Base-by-base conservation (phyloP, 306 rosid species). In the Cucurbita argyrosperma region DNA sequence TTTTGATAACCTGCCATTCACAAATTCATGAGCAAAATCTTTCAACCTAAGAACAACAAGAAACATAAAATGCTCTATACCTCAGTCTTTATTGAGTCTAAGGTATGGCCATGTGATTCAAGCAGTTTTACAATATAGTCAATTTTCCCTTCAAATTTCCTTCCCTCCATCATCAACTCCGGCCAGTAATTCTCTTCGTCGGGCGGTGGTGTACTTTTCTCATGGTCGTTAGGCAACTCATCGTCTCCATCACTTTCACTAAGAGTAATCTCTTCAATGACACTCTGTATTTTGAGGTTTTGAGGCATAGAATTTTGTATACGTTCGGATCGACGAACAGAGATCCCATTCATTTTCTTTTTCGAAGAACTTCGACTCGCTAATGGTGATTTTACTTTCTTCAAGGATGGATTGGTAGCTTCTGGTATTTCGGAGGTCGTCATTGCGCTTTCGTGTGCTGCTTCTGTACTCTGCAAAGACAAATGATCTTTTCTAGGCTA, bases 301-400 rank as follows among this genome's bases (percentile, higher is more conserved):
- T 15, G 54, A 23, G 54, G 37, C 0, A 16, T 19, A 51, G 74
- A n/a, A 50, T 76, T 64, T 38, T 40, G 74, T 14, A 76, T 76
- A n/a, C 79, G 79, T 43, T 43, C 65, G 11, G 79, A 76, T 38
- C 79, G 73, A 51, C 79, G 79, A 14, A 40, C 19, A 19, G 71
- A 26, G 23, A 56, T 35, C 39, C 10, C 35, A 35, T 60, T 75
- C 51, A 54, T 64, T 56, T 38, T 72, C 64, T 11, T 18, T 40
- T 56, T 54, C 1, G 59, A 70, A 70, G 50, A 18, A 54, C 51
- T 54, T 54, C 4, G 19, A 21, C 21, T 56, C 11, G 10, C 42
- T 35, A 30, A 12, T 21, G 72, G 3, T 21, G 73, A 46, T 67
- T 46, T 46, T 67, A 46, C 21, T 9, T 69, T 69, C 46, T 69